phyloP scores from a whole-genome alignment of 371 early-diverging fungal species.

The Mortierella sp. region DNA sequence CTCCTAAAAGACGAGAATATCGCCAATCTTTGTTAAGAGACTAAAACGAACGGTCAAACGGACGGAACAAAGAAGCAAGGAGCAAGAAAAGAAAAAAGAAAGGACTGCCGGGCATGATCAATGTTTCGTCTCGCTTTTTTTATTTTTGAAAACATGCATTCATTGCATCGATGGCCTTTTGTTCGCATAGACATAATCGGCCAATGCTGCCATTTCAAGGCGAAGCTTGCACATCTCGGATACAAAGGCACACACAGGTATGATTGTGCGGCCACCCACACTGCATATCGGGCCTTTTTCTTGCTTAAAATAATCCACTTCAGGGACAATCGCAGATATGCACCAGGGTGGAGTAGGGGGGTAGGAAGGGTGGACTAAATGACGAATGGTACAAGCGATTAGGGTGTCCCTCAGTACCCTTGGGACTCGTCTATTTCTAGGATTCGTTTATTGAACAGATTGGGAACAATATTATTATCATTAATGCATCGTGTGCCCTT shows the following conservation, averaged over 20 bases:
- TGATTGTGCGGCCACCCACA: background rate
- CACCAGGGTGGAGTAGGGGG: background rate
- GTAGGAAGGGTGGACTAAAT: background rate
- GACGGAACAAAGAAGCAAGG: background rate
- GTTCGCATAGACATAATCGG: conserved; percentile 1
- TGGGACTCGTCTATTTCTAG: background rate
- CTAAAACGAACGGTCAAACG: background rate
- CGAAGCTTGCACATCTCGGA: background rate
- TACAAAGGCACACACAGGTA: too few species aligned
- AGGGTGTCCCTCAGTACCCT: background rate
- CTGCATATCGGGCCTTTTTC: background rate
- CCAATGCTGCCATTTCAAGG: background rate
- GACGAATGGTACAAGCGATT: background rate
- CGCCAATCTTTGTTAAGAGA: background rate
- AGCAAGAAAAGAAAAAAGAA: background rate
- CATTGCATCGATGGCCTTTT: background rate
- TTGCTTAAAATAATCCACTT: background rate
- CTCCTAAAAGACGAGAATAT: background rate
- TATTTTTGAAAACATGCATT: background rate
- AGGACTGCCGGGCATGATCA: background rate
- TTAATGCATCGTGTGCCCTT: background rate
- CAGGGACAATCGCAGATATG: background rate
- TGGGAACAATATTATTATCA: background rate
- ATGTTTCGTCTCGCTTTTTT: conserved; percentile 1
- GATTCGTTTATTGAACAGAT: background rate